phyloP scores from a whole-genome alignment of 306 rosid species.

The Mucuna pruriens region DNA sequence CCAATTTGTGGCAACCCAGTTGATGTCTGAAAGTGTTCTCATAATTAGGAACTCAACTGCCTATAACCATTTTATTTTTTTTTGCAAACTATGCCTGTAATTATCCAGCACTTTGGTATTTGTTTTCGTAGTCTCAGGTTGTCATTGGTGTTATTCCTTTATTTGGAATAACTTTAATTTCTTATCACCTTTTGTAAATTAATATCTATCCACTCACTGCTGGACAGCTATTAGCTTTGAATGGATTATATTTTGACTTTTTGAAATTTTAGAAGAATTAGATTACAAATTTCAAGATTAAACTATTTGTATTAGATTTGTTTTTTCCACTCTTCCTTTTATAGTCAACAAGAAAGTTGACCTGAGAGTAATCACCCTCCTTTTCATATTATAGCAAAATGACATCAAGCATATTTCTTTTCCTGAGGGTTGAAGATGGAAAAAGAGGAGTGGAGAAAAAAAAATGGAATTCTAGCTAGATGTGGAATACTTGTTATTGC shows the following conservation, averaged over 20 bases:
- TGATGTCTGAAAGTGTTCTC: background rate
- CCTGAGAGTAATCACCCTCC: background rate
- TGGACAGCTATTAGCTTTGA: slow-evolving; percentile 47
- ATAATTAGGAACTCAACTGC: background rate
- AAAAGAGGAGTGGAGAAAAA: background rate
- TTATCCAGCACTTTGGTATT: background rate
- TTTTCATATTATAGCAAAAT: background rate
- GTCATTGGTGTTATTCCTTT: background rate
- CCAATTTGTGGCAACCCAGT: background rate
- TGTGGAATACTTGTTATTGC: slow-evolving; percentile 13
- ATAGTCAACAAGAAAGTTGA: background rate
- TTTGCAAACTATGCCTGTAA: background rate
- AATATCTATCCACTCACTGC: slow-evolving; percentile 42
- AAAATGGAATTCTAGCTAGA: slow-evolving; percentile 9
- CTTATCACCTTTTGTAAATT: background rate
- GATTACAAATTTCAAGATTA: slow-evolving; percentile 33
- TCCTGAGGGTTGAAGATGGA: slow-evolving; percentile 7
- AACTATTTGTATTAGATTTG: background rate
- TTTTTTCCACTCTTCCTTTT: background rate
- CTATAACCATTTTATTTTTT: background rate
- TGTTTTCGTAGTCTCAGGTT: background rate
- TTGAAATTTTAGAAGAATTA: slow-evolving; percentile 50
- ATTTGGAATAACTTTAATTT: background rate
- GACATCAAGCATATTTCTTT: background rate
- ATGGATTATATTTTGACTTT: slow-evolving; percentile 22